These are phyloP conservation scores for Scheffersomyces parashehatae DNA, from an alignment of 1,139 yeast species.

Conservation along the genomic window DNA sequence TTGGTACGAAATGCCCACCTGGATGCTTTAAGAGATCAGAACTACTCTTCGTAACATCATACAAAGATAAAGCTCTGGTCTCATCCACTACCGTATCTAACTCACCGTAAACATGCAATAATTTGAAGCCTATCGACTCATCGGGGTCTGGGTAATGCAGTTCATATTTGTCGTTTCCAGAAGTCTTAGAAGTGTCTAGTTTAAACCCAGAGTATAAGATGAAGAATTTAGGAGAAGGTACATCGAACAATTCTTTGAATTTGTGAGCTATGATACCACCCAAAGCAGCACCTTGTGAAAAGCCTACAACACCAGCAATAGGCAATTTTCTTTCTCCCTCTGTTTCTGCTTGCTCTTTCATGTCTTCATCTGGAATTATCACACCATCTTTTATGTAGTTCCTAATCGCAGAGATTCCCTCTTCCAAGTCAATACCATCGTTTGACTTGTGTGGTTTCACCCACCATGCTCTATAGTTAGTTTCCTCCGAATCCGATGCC, in stretches of 20 bases:
- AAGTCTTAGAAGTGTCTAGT: constrained; percentile 47
- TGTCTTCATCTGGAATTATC: constrained; percentile 29
- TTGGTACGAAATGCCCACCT: constrained; percentile 88
- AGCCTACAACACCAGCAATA: constrained; percentile 44
- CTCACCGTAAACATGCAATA: constrained; percentile 81
- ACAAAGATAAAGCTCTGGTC: constrained; percentile 60
- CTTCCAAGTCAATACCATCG: constrained; percentile 25
- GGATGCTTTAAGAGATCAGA: constrained; percentile 64
- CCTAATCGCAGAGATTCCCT: constrained; percentile 30
- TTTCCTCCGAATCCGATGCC: constrained; percentile 20
- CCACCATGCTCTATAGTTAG: constrained; percentile 44
- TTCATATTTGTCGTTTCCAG: constrained; percentile 27
- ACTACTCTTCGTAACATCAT: constrained; percentile 49
- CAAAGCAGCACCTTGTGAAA: constrained; percentile 51
- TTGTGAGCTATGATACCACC: constrained; percentile 40
- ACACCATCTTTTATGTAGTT: constrained; percentile 32
- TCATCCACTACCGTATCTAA: constrained; percentile 88
- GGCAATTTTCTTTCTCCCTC: constrained; percentile 30
- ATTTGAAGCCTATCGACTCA: constrained; percentile 23
- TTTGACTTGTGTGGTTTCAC: constrained; percentile 21
- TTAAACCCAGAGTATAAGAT: constrained; percentile 79
- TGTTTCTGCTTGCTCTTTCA: constrained; percentile 16
- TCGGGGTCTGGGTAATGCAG: constrained; percentile 28
- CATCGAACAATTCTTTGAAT: constrained; percentile 29
- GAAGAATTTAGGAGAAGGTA: constrained; percentile 55